Conservation (phyloP, 768 basidiomycete species). For the Lactarius akahatsu region DNA sequence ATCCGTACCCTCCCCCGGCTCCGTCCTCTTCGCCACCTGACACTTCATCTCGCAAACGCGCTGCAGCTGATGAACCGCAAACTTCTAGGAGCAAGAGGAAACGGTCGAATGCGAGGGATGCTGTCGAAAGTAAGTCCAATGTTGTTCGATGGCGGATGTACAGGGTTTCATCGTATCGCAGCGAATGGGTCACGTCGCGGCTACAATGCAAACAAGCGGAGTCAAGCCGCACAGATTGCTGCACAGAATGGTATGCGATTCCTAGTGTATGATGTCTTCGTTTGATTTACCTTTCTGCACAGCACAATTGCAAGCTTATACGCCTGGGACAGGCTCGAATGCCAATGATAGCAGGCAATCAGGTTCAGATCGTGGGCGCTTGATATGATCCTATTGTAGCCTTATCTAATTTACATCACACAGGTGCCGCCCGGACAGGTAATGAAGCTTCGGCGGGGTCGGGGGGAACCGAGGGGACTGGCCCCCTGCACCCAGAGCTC, state of each 20-base stretch:
- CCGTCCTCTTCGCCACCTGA: conserved; percentile 3
- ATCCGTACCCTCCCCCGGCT: conserved; percentile 9
- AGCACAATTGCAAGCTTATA: conserved; percentile 41
- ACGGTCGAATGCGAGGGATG: conserved; percentile 19
- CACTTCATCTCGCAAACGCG: conserved; percentile 14
- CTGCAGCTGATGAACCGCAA: conserved; percentile 19
- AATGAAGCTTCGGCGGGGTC: conserved; percentile 34
- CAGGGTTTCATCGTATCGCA: conserved; percentile 1
- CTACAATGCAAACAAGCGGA: conserved; percentile 70
- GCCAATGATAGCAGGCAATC: conserved; percentile 11
- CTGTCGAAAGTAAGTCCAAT: conserved; percentile 19
- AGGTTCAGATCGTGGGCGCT: conserved; percentile 24
- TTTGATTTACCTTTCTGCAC: conserved; percentile 28
- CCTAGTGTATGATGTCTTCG: conserved; percentile 13
- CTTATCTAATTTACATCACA: conserved; percentile 12
- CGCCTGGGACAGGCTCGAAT: conserved; percentile 15
- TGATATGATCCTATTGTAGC: neutral
- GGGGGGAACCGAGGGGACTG: conserved; percentile 32
- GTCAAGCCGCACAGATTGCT: conserved; percentile 62
- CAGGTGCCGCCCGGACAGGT: conserved; percentile 36
- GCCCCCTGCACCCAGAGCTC: conserved; percentile 57
- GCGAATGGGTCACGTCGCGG: conserved; percentile 56
- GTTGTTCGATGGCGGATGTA: neutral
- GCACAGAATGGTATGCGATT: conserved; percentile 57
- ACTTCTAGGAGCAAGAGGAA: conserved; percentile 19